Evolutionary conservation across 2,329 filamentous ascomycete species (phyloP), one percentile per base, ranked within the genome.

Genomic region (Ustulina deusta): DNA sequence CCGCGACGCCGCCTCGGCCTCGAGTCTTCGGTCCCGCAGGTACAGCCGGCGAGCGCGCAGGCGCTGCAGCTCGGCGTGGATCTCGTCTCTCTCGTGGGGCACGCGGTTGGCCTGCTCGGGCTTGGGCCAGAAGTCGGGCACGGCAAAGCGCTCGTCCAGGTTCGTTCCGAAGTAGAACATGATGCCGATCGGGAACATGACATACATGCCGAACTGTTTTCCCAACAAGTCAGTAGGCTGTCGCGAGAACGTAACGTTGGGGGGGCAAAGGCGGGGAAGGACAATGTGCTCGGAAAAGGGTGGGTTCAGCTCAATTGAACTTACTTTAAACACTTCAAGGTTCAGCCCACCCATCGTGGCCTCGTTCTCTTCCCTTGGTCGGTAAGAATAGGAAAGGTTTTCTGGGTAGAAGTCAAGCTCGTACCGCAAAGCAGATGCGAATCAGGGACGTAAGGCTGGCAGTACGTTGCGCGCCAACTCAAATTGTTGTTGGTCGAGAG

Each of bases 91-190:
- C 73, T 96, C 92, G 67, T 88, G 88, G 1, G 93, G 93, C 52
- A 96, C 87, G 76, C 86, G 88, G 81, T 96, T 91, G 68, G 91
- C 91, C 78, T 94, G 86, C 71, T 92, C 90, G 4, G 89, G 85
- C 76, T 90, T 93, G 32, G 96, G 96, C 96, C 96, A 99, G 85
- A 99, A 99, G 65, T 91, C 92, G 25, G 92, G 90, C 1, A 98
- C 93, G 55, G 87, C 83, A 85, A 99, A 99, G 71, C 93, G 91
- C 73, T 91, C 87, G 82, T 99, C 96, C 78, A 99, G 93, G 81
- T 99, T 99, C 64, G 94, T 97, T 79, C 96, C 96, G 81, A 98
- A 99, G 85, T 99, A 99, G 86, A 97, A 98, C 96, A 99, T 99
- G 85, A 96, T 94, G 75, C 93, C 94, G 77, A 99, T 98, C 20